Evolutionary conservation across 2,329 filamentous ascomycete species (phyloP).

Genomic region (Alternaria alternata): DNA sequence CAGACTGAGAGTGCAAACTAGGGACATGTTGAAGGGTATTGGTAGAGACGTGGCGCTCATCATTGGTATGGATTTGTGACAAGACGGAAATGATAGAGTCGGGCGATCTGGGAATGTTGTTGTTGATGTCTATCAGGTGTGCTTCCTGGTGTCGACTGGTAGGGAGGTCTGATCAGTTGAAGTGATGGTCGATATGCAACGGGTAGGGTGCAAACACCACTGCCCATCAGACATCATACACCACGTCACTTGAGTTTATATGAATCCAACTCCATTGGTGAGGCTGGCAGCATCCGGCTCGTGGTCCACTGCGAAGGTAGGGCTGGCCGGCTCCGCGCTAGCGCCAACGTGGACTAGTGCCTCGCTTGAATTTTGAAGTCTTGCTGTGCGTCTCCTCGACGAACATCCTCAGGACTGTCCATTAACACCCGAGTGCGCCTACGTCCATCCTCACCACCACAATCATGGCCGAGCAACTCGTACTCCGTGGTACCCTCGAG

Average conservation of each 20-base stretch:
- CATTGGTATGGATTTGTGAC: fast-evolving
- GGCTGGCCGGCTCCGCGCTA: conserved; percentile 1
- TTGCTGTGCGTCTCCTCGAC: conserved; percentile 18
- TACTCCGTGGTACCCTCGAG: conserved; percentile 96
- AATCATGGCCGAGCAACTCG: conserved; percentile 89
- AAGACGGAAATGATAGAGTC: not conserved
- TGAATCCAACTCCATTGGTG: not conserved
- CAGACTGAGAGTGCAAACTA: not conserved
- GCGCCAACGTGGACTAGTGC: not conserved
- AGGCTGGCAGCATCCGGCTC: not conserved
- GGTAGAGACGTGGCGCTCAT: not conserved
- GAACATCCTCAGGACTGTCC: conserved; percentile 36
- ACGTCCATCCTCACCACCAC: conserved; percentile 40
- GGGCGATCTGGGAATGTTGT: not conserved
- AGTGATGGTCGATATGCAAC: not conserved
- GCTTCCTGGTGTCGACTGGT: not conserved
- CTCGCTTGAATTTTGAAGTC: conserved; percentile 22
- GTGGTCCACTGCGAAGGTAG: not conserved
- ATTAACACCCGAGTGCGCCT: conserved; percentile 41
- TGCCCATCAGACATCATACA: not conserved
- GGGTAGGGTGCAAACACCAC: fast-evolving
- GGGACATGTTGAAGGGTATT: not conserved
- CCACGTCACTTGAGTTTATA: not conserved
- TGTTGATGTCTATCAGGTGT: not conserved
- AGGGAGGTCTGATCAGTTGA: not conserved